phyloP scores from a whole-genome alignment of 129 eudicot genomes.

The Escallonia rubra region DNA sequence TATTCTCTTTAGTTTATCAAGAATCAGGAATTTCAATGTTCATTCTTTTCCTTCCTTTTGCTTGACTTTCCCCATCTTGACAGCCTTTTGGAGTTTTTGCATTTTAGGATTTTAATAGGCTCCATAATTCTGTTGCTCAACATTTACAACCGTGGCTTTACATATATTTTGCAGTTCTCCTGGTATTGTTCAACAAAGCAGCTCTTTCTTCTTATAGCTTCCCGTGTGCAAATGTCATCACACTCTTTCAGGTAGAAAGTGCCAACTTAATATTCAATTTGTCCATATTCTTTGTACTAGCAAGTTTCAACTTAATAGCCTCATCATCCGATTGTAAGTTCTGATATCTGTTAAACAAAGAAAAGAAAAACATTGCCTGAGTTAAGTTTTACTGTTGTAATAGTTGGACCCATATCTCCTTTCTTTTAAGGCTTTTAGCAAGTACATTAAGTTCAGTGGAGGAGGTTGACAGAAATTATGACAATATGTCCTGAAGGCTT shows the following conservation, averaged over 20 bases:
- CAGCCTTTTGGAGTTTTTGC: neutral
- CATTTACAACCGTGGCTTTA: conserved; percentile 6
- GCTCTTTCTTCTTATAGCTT: conserved; percentile 79
- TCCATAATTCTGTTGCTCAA: neutral
- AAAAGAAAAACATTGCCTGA: too few relatives aligned
- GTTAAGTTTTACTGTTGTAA: too few relatives aligned
- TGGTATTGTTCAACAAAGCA: conserved; percentile 78
- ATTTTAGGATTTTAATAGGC: neutral
- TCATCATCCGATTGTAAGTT: neutral
- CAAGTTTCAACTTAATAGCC: neutral
- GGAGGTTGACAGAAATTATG: too few relatives aligned
- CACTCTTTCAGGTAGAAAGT: conserved; percentile 56
- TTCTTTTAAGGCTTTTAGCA: too few relatives aligned
- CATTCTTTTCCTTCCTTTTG: neutral
- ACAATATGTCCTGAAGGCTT: too few relatives aligned
- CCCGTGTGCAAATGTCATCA: conserved; percentile 78
- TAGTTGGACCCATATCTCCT: too few relatives aligned
- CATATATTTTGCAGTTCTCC: conserved; percentile 50
- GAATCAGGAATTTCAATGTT: neutral
- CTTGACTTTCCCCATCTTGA: neutral
- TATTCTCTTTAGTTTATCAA: neutral
- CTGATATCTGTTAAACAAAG: too few relatives aligned
- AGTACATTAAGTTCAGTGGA: too few relatives aligned
- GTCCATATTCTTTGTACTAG: neutral
- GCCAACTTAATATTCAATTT: neutral